phyloP scores from a whole-genome alignment of 2,329 filamentous ascomycete genomes.

The Trichoderma polysporum region DNA sequence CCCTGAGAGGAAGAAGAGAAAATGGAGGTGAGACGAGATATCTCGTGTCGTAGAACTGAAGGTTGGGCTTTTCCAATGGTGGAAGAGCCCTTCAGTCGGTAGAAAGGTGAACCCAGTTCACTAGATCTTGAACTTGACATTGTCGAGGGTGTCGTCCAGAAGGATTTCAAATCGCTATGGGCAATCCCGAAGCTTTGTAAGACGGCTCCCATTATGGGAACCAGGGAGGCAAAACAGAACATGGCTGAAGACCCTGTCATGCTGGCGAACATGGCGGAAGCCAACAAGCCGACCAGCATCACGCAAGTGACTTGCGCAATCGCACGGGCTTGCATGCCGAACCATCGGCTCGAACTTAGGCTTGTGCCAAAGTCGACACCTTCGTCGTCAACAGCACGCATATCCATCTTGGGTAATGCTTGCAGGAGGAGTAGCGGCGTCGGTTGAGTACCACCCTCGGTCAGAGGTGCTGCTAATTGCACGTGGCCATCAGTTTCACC shows the following conservation, averaged over 20 bases:
- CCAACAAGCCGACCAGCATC: not conserved
- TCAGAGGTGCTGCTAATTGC: not conserved
- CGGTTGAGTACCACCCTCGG: not conserved
- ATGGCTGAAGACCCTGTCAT: not conserved
- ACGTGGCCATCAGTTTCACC: not conserved
- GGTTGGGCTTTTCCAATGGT: not conserved
- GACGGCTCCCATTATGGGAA: not conserved
- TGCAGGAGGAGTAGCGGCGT: not conserved
- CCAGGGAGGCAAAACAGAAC: not conserved
- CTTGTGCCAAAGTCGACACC: not conserved
- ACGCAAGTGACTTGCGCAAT: not conserved
- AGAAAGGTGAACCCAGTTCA: not conserved
- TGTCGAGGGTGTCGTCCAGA: not conserved
- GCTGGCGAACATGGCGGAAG: not conserved
- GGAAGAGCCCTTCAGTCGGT: not conserved
- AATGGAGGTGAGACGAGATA: not conserved
- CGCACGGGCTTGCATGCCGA: not conserved
- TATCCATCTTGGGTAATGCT: not conserved
- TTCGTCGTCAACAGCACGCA: not conserved
- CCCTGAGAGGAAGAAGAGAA: not conserved
- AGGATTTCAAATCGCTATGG: too few species aligned
- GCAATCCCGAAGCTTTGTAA: not conserved
- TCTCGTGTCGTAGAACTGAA: not conserved
- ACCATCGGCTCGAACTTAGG: not conserved
- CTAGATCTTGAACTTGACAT: conserved; percentile 3